phyloP scores from a whole-genome alignment of 371 early-diverging fungal species.

The Capillidium heterosporum region DNA sequence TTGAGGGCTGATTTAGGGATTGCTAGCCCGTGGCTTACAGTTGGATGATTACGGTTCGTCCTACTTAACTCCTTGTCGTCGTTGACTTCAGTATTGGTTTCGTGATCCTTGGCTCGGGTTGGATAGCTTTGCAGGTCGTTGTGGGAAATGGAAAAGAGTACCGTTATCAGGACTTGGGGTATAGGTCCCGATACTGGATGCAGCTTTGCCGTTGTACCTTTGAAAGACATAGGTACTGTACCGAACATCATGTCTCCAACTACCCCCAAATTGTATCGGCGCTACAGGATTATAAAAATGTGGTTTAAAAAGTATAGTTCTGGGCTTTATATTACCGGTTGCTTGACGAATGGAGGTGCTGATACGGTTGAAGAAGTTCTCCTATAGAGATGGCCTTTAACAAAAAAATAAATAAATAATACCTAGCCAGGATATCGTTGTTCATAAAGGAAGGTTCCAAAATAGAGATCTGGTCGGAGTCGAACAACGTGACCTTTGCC shows the following conservation, averaged over 20 bases:
- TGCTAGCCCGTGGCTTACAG: too few species aligned
- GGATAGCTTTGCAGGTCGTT: too few species aligned
- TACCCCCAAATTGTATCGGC: conserved; percentile 20
- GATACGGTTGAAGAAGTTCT: neutral
- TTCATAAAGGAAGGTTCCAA: too few species aligned
- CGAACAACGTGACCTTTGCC: neutral
- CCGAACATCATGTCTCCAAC: conserved; percentile 47
- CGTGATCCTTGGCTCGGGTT: too few species aligned
- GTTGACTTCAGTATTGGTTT: too few species aligned
- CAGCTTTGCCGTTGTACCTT: conserved; percentile 44
- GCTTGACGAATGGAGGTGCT: neutral
- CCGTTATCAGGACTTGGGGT: conserved; percentile 37
- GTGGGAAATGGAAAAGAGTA: conserved; percentile 38
- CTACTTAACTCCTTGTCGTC: too few species aligned
- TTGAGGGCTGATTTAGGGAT: too few species aligned
- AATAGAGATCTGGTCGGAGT: too few species aligned
- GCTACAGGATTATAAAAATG: conserved; percentile 11
- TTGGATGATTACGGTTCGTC: too few species aligned
- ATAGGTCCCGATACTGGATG: conserved; percentile 29
- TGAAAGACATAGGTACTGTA: conserved; percentile 40
- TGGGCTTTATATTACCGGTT: neutral
- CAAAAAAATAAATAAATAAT: neutral
- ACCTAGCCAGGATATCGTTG: neutral
- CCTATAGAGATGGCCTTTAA: neutral
- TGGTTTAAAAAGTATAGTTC: neutral